Conservation (phyloP, 208 protist genomes). For the Kentomonas sorsogonicus region DNA sequence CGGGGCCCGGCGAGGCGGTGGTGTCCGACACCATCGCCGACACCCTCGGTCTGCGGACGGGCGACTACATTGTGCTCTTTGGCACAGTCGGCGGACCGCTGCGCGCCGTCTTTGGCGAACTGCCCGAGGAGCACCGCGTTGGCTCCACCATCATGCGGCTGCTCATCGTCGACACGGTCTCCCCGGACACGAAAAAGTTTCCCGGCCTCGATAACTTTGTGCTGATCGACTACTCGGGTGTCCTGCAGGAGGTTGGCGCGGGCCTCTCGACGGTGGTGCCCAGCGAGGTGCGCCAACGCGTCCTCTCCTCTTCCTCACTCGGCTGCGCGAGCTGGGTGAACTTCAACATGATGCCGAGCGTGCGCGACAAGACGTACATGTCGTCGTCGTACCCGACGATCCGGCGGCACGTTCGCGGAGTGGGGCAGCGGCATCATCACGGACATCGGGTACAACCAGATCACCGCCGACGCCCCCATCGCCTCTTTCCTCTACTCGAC, state of each 20-base stretch:
- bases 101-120: no score
- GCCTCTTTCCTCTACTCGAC: slow-evolving; percentile 48
- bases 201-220: no score
- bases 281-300: not conserved
- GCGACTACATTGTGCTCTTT: no score
- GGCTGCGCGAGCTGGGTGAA: slow-evolving; percentile 29
- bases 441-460: slow-evolving; percentile 57
- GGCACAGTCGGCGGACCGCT: no score
- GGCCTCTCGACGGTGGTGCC: slow-evolving; percentile 20
- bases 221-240: no score
- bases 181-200: no score
- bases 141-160: no score
- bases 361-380: slow-evolving; percentile 29
- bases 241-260: slow-evolving; percentile 27
- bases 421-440: slow-evolving; percentile 47
- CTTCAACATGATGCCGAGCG: slow-evolving; percentile 29
- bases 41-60: no score
- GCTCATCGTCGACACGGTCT: no score
- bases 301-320: slow-evolving; percentile 12
- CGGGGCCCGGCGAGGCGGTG: no score
- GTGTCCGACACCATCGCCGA: no score
- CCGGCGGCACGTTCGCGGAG: slow-evolving; percentile 20
- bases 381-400: slow-evolving; percentile 42
- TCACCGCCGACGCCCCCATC: slow-evolving; percentile 47
- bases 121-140: no score